Evolutionary conservation across 2,329 filamentous ascomycete genomes (phyloP), one percentile per base, ranked within the genome.

Genomic region (Diaporthe australafricana): DNA sequence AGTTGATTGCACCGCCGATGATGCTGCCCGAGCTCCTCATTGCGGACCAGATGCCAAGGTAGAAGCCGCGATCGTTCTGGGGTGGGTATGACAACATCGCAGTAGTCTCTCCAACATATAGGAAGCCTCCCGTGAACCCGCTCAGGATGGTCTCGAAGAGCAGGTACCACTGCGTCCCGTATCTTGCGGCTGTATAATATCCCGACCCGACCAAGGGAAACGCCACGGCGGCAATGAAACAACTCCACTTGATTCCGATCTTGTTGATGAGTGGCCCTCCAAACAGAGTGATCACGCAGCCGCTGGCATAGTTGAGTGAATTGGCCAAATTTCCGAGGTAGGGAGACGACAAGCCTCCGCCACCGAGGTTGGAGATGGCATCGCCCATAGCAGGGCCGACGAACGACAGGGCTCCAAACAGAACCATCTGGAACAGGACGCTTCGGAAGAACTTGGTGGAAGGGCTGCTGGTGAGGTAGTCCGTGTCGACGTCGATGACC

Each of bases 241-340:
- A 83, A 4, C 78, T 77, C 77, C 78, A 80, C 57, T 79, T 80
- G 69, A 82, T 82, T 17, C 81, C 81, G 9, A 83, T 68, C 65
- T 82, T 82, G 74, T 82, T 83, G 73, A 83, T 82, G 62, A 83
- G 68, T 1, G 81, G 81, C 0, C 81, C 81, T 25, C 81, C 81
- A 11, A 80, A 78, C 12, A 74, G 50, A 5, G 72, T 73, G 11
- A 73, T 30, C 27, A 73, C n/a, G 30, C 70, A 72, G 2, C 72
- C 72, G 5, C 65, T 38, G 6, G 72, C 72, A 17, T 73, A 73
- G 16, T 73, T 73, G 12, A 73, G 57, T 9, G 72, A 42, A 7
- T 50, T 72, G 32, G 70, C 63, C 12, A 73, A 16, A 17, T 73
- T 73, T 20, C 69, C 70, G 3, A 73, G 65, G 35, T 73, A 72